phyloP scores from a whole-genome alignment of 1,139 yeast species.

The Suhomyces yuchorum region DNA sequence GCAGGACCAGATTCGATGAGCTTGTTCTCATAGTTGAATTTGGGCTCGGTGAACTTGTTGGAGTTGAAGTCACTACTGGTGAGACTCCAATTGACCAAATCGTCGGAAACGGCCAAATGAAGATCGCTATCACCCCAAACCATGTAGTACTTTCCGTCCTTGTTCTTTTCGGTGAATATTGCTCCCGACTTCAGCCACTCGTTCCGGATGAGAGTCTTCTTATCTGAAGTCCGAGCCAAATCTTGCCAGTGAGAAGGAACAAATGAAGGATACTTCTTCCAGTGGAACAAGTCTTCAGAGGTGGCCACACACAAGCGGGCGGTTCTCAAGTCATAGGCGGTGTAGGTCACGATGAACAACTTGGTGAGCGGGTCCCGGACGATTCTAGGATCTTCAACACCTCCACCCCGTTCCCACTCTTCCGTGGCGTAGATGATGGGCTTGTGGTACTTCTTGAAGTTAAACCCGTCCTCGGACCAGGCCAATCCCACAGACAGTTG shows the following conservation, averaged over 20 bases:
- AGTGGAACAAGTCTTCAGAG: slow-evolving; percentile 40
- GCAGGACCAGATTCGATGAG: slow-evolving; percentile 50
- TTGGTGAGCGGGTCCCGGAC: slow-evolving; percentile 41
- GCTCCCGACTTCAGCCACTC: slow-evolving; percentile 53
- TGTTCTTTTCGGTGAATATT: slow-evolving; percentile 34
- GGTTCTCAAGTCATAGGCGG: slow-evolving; percentile 39
- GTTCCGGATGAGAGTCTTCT: slow-evolving; percentile 28
- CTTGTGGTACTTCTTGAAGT: slow-evolving; percentile 33
- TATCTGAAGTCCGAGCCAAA: slow-evolving; percentile 30
- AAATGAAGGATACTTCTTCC: slow-evolving; percentile 45
- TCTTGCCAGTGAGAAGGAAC: slow-evolving; percentile 39
- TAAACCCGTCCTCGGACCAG: slow-evolving; percentile 44
- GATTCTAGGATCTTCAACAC: slow-evolving; percentile 49
- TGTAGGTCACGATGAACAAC: slow-evolving; percentile 44
- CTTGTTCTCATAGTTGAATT: slow-evolving; percentile 37
- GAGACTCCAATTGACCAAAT: slow-evolving; percentile 39
- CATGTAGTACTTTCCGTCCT: slow-evolving; percentile 46
- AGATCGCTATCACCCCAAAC: slow-evolving; percentile 48
- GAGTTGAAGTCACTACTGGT: slow-evolving; percentile 24
- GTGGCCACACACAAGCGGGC: slow-evolving; percentile 49
- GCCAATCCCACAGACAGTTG: slow-evolving; percentile 44
- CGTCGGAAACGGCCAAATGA: slow-evolving; percentile 40
- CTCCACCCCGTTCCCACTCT: slow-evolving; percentile 46
- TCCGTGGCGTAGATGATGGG: slow-evolving; percentile 44
- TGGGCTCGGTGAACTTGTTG: slow-evolving; percentile 34